phyloP scores from a whole-genome alignment of 352 stramenopile genomes.

The Phytophthora litchii region DNA sequence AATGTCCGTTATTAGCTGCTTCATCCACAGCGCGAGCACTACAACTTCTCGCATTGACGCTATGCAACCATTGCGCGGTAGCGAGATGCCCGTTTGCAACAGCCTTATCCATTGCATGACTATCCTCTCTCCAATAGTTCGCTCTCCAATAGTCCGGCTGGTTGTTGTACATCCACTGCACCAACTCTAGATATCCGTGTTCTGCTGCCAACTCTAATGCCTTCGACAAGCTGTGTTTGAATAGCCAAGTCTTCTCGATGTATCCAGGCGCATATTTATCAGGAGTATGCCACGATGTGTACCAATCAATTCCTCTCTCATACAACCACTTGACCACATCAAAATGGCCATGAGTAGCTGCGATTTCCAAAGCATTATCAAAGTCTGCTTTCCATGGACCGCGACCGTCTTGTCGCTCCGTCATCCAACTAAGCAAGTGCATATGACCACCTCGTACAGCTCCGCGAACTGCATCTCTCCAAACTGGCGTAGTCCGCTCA shows the following conservation, averaged over 20 bases:
- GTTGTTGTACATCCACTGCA: constrained; percentile 3
- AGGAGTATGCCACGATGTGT: neutral
- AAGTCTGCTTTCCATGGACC: neutral
- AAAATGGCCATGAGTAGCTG: neutral
- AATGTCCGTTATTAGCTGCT: neutral
- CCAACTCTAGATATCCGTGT: neutral
- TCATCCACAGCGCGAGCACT: neutral
- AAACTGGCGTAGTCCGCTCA: neutral
- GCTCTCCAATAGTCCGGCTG: neutral
- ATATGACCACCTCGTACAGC: neutral
- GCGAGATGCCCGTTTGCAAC: neutral
- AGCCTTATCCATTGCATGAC: too few species aligned
- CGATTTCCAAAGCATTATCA: neutral
- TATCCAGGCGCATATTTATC: neutral
- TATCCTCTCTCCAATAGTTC: too few species aligned
- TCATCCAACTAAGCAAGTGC: neutral
- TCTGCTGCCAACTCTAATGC: neutral
- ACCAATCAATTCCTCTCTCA: neutral
- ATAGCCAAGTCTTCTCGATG: neutral
- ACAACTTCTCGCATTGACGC: neutral
- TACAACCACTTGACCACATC: neutral
- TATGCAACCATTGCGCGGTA: neutral
- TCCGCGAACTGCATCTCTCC: neutral
- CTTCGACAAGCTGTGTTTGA: neutral
- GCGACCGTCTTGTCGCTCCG: neutral